Evolutionary conservation across 2,329 filamentous ascomycete species (phyloP).

Genomic region (Fonsecaea monophora): DNA sequence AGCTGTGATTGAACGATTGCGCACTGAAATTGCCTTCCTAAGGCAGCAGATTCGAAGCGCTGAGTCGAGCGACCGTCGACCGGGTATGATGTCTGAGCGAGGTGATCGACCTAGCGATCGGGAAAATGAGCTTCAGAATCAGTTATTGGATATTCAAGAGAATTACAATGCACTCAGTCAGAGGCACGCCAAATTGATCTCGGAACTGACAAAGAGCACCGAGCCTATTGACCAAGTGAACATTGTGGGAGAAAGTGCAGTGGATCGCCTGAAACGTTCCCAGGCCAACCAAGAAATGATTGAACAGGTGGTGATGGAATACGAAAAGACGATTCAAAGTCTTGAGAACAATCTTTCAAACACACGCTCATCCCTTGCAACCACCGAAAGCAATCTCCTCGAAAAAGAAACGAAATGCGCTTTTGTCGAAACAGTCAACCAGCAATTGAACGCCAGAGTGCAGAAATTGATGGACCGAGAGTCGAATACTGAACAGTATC

Average conservation of each 20-base stretch:
- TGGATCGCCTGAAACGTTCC: slow-evolving; percentile 88
- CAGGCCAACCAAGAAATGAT: slow-evolving; percentile 96
- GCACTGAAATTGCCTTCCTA: slow-evolving; percentile 90
- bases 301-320: slow-evolving; percentile 94
- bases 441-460: slow-evolving; percentile 85
- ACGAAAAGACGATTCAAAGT: slow-evolving; percentile 96
- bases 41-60: slow-evolving; percentile 89
- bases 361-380: slow-evolving; percentile 81
- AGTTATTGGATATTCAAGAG: slow-evolving; percentile 89
- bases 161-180: slow-evolving; percentile 91
- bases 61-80: slow-evolving; percentile 68
- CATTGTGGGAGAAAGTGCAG: slow-evolving; percentile 75
- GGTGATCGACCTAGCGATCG: slow-evolving; percentile 80
- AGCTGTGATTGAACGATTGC: slow-evolving; percentile 88
- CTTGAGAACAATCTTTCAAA: slow-evolving; percentile 90
- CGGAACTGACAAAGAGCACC: slow-evolving; percentile 86
- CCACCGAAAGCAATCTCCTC: slow-evolving; percentile 81
- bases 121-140: slow-evolving; percentile 89
- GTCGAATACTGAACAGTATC: slow-evolving; percentile 86
- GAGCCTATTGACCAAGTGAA: slow-evolving; percentile 63
- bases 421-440: slow-evolving; percentile 89
- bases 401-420: slow-evolving; percentile 95
- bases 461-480: slow-evolving; percentile 93
- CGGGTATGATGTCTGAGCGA: slow-evolving; percentile 69
- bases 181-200: slow-evolving; percentile 92